Percentiles rank a stretch among this genome's conserved stretches.
Conservation (phyloP, 495 filamentous ascomycete species). For the Penicillium taxi region DNA sequence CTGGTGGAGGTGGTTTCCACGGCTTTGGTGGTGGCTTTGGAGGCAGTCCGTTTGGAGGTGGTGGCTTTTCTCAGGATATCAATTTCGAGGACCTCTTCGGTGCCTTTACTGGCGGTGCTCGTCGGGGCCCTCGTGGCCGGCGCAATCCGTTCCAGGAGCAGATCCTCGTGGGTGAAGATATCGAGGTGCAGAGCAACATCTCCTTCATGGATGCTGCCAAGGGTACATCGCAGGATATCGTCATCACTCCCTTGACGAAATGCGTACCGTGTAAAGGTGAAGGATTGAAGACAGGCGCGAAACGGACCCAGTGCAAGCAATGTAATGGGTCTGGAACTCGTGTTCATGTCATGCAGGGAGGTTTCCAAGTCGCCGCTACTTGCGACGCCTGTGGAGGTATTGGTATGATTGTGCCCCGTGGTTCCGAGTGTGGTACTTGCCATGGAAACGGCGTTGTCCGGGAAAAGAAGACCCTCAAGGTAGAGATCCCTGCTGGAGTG, state of each 20-base stretch:
- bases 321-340: conserved; percentile 83
- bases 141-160: conserved; percentile 63
- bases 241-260: conserved; percentile 63
- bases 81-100: conserved; percentile 94
- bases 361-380: conserved; percentile 91
- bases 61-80: conserved; percentile 67
- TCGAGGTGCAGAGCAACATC: conserved; percentile 85
- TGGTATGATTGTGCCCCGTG: conserved; percentile 62
- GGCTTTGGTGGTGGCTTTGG: conserved; percentile 52
- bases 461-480: conserved; percentile 66
- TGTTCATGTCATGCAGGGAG: conserved; percentile 81
- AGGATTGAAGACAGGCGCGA: conserved; percentile 74
- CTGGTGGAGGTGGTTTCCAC: conserved; percentile 41
- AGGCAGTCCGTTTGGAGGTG: conserved; percentile 47
- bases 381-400: conserved; percentile 72
- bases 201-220: conserved; percentile 96
- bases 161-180: conserved; percentile 79
- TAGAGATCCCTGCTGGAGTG: conserved; percentile 90
- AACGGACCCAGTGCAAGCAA: conserved; percentile 60
- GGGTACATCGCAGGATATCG: conserved; percentile 70
- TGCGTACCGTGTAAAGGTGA: conserved; percentile 77
- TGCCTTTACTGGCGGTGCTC: conserved; percentile 65
- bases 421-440: conserved; percentile 72
- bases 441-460: conserved; percentile 68
- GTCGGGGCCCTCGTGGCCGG: conserved; percentile 46